phyloP scores from a whole-genome alignment of 257 asterid species.

The Solanum piurae region DNA sequence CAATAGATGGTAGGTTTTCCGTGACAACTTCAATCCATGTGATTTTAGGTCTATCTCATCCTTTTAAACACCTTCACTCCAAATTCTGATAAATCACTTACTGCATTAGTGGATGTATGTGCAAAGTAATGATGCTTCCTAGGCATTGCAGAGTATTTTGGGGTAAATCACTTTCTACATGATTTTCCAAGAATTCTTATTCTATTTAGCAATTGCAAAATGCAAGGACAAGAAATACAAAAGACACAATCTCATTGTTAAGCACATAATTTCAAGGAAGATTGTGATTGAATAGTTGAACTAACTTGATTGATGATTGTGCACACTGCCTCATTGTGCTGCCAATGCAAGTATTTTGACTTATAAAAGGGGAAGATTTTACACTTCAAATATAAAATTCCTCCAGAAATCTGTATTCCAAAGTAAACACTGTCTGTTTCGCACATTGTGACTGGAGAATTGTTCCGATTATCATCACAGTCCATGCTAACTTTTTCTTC shows the following conservation, averaged over 20 bases:
- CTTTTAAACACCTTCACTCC: background rate
- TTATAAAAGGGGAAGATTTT: background rate
- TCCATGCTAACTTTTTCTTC: background rate
- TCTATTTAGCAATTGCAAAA: background rate
- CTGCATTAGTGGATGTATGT: background rate
- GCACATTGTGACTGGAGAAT: background rate
- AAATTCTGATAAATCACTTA: background rate
- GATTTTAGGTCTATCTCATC: background rate
- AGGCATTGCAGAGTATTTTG: background rate
- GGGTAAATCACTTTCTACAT: background rate
- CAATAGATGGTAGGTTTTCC: background rate
- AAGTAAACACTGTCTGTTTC: background rate
- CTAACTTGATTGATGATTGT: background rate
- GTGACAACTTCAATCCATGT: background rate
- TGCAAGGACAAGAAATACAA: background rate
- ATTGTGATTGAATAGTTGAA: background rate
- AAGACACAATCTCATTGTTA: background rate
- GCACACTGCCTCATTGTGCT: background rate
- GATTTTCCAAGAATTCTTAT: background rate
- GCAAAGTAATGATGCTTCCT: background rate
- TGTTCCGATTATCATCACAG: background rate
- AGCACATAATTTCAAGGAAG: background rate
- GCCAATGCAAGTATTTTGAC: background rate
- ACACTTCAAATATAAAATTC: background rate
- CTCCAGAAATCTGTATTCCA: background rate